Conservation (phyloP, 805 yeast genomes). For the Yarrowia deformans region DNA sequence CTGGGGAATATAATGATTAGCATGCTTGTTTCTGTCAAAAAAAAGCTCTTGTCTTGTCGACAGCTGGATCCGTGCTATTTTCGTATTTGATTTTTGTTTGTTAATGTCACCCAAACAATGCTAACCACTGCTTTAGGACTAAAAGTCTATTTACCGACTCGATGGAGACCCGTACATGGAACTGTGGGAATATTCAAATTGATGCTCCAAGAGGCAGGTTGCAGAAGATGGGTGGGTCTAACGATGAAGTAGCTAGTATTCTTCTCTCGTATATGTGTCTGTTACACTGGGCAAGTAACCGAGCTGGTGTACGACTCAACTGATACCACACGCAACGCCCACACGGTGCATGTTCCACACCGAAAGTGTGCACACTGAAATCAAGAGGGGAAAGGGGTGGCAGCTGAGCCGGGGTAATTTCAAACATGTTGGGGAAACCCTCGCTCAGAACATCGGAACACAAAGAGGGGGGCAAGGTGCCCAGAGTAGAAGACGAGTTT, state of each 20-base stretch:
- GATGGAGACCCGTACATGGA: not conserved
- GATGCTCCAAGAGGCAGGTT: not conserved
- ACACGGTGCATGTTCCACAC: constrained; percentile 30
- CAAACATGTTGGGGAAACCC: not conserved
- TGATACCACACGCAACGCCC: not conserved
- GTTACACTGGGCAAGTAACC: no score
- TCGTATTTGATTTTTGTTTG: not conserved
- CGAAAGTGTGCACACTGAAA: not conserved
- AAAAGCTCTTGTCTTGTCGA: no score
- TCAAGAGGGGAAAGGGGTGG: constrained; percentile 33
- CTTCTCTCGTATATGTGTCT: not conserved
- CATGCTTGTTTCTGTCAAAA: no score
- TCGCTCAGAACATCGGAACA: not conserved
- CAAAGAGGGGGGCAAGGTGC: not conserved
- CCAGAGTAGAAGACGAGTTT: not conserved
- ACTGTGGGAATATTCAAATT: not conserved
- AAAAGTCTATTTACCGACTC: not conserved
- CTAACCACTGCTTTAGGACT: not conserved
- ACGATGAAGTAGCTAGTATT: not conserved
- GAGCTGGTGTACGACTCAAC: no score
- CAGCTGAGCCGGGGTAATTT: constrained; percentile 1
- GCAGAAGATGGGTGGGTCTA: not conserved
- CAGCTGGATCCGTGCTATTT: no score
- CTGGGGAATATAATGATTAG: no score
- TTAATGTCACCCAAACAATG: not conserved